Evolutionary conservation across 2,329 filamentous ascomycete species (phyloP).

Genomic region (Onygena corvina): DNA sequence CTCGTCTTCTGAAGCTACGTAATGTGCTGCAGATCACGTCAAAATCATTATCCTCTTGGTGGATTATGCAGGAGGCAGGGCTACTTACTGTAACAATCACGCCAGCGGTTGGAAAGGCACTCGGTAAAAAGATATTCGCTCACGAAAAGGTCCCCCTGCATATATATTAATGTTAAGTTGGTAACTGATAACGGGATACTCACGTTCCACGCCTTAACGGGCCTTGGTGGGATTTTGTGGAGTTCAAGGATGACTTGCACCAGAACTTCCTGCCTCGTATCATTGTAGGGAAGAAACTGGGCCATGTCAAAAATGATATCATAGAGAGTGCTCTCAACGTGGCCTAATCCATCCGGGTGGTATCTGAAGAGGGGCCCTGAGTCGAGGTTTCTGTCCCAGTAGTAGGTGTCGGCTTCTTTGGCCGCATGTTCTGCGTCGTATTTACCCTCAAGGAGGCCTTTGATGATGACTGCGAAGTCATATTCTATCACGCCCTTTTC

Average conservation of each 20-base stretch:
- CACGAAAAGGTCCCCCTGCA: background rate
- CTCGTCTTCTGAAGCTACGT: background rate
- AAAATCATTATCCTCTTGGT: background rate
- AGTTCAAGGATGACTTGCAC: conserved; percentile 7
- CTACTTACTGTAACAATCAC: background rate
- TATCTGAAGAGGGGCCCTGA: conserved; percentile 4
- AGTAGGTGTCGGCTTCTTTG: conserved; percentile 4
- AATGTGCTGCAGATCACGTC: background rate
- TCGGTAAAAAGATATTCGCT: background rate
- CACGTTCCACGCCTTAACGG: conserved; percentile 1
- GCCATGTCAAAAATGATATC: conserved; percentile 1
- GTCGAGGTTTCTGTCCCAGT: conserved; percentile 6
- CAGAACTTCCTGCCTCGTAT: conserved; percentile 6
- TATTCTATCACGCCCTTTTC: conserved; percentile 7
- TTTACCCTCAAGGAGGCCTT: conserved; percentile 1
- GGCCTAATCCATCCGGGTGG: background rate
- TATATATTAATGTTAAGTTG: background rate
- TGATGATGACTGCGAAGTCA: conserved; percentile 7
- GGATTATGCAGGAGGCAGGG: too few species aligned
- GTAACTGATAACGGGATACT: background rate
- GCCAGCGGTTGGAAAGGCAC: background rate
- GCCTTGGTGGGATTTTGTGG: conserved; percentile 2
- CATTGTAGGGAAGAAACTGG: conserved; percentile 3
- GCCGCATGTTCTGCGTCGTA: background rate
- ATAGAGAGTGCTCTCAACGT: background rate